Evolutionary conservation across 2,329 filamentous ascomycete genomes (phyloP), one percentile per base, ranked within the genome.

Genomic region (Xenosphaeropsis pyriputrescens): DNA sequence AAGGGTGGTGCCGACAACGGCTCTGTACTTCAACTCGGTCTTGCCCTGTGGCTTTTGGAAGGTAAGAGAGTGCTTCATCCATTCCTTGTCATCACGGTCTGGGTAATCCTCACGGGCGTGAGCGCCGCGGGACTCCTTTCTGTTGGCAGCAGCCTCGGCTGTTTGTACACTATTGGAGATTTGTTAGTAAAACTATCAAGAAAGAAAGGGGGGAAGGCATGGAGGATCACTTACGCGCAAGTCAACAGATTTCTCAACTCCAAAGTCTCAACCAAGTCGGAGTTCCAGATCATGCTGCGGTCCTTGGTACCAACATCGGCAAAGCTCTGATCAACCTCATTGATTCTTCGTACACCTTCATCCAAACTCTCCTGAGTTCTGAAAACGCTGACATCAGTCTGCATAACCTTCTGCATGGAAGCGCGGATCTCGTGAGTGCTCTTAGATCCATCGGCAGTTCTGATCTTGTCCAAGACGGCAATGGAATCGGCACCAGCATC

Each of bases 221-320:
- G 22, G 12, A 26, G 8, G 36, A 13, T 6, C 37, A 56, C 80
- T 67, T 78, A 85, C 75, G 88, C 89, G 77, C 91, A 96, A 55
- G 91, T 96, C 57, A 98, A 68, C 55, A 98, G 64, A 63, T 98
- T 98, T 56, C 88, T 75, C 56, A 96, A 70, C 66, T 98, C 91
- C 40, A 98, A 76, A 6, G 89, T 93, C 72, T 96, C 89, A 44
- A 94, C 85, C 30, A 96, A 75, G 57, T 96, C 89, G 17, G 84
- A 86, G 77, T 96, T 96, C 89, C 89, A 96, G 69, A 96, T 96
- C 89, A 96, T 95, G 72, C 85, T 93, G 62, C 91, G 83, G 63
- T 96, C 89, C 75, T 94, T 93, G 67, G 85, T 95, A 55, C 85
- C 85, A 50, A 96, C 80, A 56, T 95, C 70, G 51, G 70, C 64